These are phyloP conservation scores for Lactuca saligna DNA, from an alignment of 129 eudicot genomes.

Conservation along the genomic window DNA sequence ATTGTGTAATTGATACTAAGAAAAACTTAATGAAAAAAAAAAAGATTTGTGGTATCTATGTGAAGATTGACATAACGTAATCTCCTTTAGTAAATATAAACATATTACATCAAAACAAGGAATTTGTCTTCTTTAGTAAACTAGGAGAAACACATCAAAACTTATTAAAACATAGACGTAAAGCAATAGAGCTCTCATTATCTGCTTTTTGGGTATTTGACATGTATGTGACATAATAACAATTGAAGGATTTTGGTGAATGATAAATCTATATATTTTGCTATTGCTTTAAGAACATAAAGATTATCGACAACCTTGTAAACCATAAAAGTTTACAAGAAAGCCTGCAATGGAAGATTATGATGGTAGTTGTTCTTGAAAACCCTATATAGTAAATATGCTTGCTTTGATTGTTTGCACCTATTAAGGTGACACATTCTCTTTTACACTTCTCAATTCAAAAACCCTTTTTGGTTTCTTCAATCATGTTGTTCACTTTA, in stretches of 20 bases:
- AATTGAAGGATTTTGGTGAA: background rate
- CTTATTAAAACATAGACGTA: background rate
- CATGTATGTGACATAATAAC: background rate
- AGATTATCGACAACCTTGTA: constrained; percentile 19
- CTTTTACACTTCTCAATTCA: constrained; percentile 15
- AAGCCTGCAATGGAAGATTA: background rate
- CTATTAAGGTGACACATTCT: constrained; percentile 29
- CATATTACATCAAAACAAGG: background rate
- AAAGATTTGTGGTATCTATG: too few relatives aligned
- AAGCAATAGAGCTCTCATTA: background rate
- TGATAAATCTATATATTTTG: background rate
- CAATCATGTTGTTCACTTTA: constrained; percentile 15
- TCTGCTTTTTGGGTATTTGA: background rate
- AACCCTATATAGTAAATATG: constrained; percentile 7
- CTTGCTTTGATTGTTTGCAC: constrained; percentile 14
- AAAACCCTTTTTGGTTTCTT: constrained; percentile 17
- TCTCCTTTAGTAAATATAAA: background rate
- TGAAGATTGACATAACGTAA: too few relatives aligned
- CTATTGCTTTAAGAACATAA: background rate
- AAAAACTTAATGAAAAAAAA: too few relatives aligned
- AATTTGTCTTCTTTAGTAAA: background rate
- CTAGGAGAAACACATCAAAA: background rate
- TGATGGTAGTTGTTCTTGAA: constrained; percentile 17
- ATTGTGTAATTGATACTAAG: too few relatives aligned
- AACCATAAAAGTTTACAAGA: constrained; percentile 4